Evolutionary conservation across 2,329 filamentous ascomycete species (phyloP).

Genomic region (Celoporthe dispersa): DNA sequence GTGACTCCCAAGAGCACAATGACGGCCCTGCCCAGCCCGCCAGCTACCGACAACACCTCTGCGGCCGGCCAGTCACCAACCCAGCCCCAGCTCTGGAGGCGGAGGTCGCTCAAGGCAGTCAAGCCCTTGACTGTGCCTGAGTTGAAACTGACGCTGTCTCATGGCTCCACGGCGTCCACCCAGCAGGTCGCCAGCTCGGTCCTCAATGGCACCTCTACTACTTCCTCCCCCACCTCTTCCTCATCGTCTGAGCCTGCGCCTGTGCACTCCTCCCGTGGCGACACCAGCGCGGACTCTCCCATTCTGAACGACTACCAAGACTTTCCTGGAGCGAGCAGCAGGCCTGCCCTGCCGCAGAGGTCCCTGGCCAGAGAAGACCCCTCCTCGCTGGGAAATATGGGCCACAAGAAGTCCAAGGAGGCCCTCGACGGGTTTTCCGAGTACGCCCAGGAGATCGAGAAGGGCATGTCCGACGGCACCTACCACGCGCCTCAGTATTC

Average conservation of each 20-base stretch:
- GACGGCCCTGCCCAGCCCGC: conserved; percentile 36
- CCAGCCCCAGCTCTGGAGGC: conserved; percentile 50
- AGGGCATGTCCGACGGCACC: conserved; percentile 18
- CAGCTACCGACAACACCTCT: conserved; percentile 36
- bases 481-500: conserved; percentile 25
- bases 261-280: not conserved
- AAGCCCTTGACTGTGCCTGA: conserved; percentile 51
- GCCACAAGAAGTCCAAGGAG: conserved; percentile 22
- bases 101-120: conserved; percentile 56
- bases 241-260: conserved; percentile 32
- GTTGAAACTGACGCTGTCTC: conserved; percentile 53
- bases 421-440: conserved; percentile 23
- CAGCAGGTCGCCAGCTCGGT: conserved; percentile 27
- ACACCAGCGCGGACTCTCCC: conserved; percentile 25
- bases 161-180: conserved; percentile 52
- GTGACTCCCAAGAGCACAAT: conserved; percentile 21
- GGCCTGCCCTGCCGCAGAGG: conserved; percentile 34
- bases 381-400: conserved; percentile 32
- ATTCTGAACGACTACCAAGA: conserved; percentile 25
- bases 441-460: conserved; percentile 28
- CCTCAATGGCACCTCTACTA: conserved; percentile 10
- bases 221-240: conserved; percentile 27
- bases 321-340: conserved; percentile 39
- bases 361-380: conserved; percentile 20
- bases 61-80: conserved; percentile 35